Conservation (phyloP, 2,329 filamentous ascomycete species). For the Epichloe gansuensis region DNA sequence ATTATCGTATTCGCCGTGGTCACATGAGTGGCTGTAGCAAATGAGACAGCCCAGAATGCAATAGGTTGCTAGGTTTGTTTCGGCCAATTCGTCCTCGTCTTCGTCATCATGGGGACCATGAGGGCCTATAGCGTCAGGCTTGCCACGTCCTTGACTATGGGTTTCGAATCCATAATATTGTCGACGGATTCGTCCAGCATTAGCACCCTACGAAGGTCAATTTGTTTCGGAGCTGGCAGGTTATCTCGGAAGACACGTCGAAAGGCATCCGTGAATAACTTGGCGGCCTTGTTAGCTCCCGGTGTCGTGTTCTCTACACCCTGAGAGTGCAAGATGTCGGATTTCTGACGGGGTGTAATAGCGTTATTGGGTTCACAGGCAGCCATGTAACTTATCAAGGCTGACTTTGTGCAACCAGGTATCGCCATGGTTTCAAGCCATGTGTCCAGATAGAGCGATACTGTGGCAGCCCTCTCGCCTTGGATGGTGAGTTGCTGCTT, state of each 20-base stretch:
- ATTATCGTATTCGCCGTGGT: conserved; percentile 48
- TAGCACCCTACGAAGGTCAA: conserved; percentile 40
- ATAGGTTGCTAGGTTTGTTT: conserved; percentile 41
- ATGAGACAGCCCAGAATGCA: conserved; percentile 45
- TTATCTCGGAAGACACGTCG: conserved; percentile 37
- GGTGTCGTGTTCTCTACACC: conserved; percentile 27
- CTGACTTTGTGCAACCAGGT: conserved; percentile 38
- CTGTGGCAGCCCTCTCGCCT: conserved; percentile 38
- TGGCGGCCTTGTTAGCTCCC: conserved; percentile 29
- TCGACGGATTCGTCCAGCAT: conserved; percentile 42
- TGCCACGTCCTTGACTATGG: conserved; percentile 34
- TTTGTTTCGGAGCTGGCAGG: conserved; percentile 22
- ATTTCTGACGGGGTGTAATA: conserved; percentile 43
- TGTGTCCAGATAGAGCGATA: conserved; percentile 40
- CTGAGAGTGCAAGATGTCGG: conserved; percentile 36
- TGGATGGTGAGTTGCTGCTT: conserved; percentile 37
- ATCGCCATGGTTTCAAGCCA: conserved; percentile 41
- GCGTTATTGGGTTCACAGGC: conserved; percentile 33
- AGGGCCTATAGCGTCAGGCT: conserved; percentile 19
- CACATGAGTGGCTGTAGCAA: conserved; percentile 48
- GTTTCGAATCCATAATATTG: conserved; percentile 40
- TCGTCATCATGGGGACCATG: conserved; percentile 23
- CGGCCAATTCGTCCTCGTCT: conserved; percentile 27
- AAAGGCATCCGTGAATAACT: conserved; percentile 45
- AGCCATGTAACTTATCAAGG: conserved; percentile 41